These are phyloP conservation scores for Salvia miltiorrhiza DNA, from an alignment of 257 asterid species.

Conservation along the genomic window DNA sequence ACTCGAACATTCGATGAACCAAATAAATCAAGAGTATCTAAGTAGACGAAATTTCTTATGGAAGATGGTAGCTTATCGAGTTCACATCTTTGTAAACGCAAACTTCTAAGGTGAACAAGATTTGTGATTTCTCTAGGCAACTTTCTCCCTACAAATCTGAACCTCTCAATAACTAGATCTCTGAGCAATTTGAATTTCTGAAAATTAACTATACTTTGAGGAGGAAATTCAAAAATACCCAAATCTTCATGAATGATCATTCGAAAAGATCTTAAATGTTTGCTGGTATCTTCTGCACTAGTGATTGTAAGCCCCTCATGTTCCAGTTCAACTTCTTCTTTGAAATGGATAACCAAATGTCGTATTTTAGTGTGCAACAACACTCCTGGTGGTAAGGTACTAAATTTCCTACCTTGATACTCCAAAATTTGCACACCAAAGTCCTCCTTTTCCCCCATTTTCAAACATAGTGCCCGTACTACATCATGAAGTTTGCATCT, in stretches of 20 bases:
- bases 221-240: neutral
- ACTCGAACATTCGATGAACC: neutral
- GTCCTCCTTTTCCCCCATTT: neutral
- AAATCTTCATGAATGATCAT: neutral
- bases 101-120: neutral
- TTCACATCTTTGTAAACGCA: neutral
- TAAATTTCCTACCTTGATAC: neutral
- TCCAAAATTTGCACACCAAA: neutral
- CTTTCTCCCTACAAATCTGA: constrained; percentile 1
- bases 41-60: neutral
- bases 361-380: neutral
- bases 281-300: neutral
- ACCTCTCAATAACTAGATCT: neutral
- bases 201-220: neutral
- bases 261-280: constrained; percentile 1
- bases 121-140: neutral
- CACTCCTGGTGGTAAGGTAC: no score
- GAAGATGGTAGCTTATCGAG: neutral
- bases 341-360: neutral
- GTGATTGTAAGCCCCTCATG: neutral
- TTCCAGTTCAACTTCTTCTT: neutral
- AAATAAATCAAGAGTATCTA: neutral
- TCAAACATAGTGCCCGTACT: constrained; percentile 7
- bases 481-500: constrained; percentile 16
- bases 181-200: neutral